Evolutionary conservation across 352 stramenopile genomes (phyloP).

Genomic region (Vaucheria bursata): DNA sequence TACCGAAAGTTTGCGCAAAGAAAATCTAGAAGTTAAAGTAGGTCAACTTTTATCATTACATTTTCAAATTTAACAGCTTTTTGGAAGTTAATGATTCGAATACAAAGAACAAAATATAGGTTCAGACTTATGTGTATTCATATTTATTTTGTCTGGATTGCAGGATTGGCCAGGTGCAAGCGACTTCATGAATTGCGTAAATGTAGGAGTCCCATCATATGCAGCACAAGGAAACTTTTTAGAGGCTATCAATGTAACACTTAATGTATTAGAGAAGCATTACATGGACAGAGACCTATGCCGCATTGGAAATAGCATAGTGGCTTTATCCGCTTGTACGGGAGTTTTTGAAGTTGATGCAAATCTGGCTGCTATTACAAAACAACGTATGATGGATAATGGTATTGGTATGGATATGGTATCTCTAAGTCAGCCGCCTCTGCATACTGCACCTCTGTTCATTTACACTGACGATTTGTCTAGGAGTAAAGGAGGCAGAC

Average conservation of each 20-base stretch:
- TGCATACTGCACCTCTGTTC: constrained; percentile 96
- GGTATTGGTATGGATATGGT: constrained; percentile 96
- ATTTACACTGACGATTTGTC: constrained; percentile 58
- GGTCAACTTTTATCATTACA: no score
- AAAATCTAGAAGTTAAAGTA: no score
- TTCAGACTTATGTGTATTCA: no score
- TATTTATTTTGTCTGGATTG: neutral
- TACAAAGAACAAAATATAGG: no score
- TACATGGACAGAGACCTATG: constrained; percentile 93
- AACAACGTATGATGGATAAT: constrained; percentile 99
- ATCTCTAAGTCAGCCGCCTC: constrained; percentile 80
- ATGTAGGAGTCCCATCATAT: constrained; percentile 63
- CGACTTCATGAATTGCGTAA: neutral
- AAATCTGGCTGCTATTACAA: constrained; percentile 68
- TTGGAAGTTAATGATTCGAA: no score
- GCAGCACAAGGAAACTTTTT: constrained; percentile 91
- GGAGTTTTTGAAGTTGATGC: constrained; percentile 78
- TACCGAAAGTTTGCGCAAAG: neutral
- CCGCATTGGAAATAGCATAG: constrained; percentile 85
- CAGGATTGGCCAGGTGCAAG: neutral
- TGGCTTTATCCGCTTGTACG: constrained; percentile 85
- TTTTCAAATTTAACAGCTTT: no score
- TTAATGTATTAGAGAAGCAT: constrained; percentile 96
- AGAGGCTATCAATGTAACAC: constrained; percentile 94
- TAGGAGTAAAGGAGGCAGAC: constrained; percentile 1